phyloP scores from a whole-genome alignment of 768 basidiomycete species.

The Tricholoma flavovirens region DNA sequence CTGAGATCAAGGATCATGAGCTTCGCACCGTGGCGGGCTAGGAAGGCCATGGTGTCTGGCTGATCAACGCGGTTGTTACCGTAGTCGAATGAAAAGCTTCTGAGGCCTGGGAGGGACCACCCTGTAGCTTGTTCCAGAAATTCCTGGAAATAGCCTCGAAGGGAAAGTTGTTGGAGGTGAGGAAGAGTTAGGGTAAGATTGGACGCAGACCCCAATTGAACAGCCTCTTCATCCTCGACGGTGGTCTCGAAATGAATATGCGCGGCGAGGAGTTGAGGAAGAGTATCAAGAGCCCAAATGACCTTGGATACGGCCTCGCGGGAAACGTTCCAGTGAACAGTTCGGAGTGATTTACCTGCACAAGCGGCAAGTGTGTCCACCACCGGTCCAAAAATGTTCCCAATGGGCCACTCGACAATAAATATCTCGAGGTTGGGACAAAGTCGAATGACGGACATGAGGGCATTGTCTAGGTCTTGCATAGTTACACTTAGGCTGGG shows the following conservation, averaged over 20 bases:
- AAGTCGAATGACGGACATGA: constrained; percentile 54
- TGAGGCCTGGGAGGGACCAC: constrained; percentile 62
- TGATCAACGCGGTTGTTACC: constrained; percentile 38
- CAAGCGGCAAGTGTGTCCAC: constrained; percentile 55
- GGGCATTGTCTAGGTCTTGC: constrained; percentile 45
- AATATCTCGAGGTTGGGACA: constrained; percentile 75
- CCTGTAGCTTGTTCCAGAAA: constrained; percentile 65
- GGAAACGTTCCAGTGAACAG: constrained; percentile 56
- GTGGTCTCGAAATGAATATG: constrained; percentile 47
- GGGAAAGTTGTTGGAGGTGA: constrained; percentile 54
- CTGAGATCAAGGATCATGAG: constrained; percentile 65
- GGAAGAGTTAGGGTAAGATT: constrained; percentile 50
- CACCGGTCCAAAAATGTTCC: constrained; percentile 53
- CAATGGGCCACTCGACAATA: constrained; percentile 61
- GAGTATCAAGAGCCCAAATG: constrained; percentile 64
- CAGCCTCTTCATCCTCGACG: constrained; percentile 29
- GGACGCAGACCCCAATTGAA: constrained; percentile 56
- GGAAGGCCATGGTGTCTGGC: constrained; percentile 57
- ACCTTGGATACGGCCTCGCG: constrained; percentile 53
- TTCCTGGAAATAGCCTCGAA: constrained; percentile 55
- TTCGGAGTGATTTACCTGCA: constrained; percentile 47
- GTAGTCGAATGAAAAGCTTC: constrained; percentile 52
- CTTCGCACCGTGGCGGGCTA: constrained; percentile 48
- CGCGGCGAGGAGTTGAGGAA: constrained; percentile 50
- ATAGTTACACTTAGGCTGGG: constrained; percentile 34